Evolutionary conservation across 1,139 yeast genomes (phyloP), one percentile per base, ranked within the genome.

Genomic region (Hyphopichia khmerensis): DNA sequence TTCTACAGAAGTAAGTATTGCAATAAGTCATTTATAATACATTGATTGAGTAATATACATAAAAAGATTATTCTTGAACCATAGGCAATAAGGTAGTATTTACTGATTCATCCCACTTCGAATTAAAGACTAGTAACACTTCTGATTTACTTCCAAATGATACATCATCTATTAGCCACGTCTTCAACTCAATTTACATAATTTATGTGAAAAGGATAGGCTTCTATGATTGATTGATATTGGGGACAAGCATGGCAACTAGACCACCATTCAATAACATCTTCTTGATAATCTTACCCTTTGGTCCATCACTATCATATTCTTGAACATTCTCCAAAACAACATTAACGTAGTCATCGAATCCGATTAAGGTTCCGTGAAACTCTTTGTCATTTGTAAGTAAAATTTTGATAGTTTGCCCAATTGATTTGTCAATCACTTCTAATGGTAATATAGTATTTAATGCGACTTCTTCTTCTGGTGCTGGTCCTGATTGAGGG

Each of bases 311-410:
- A 40, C 50, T 53, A 42, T 69, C 74, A 27, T 54, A 53, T 62
- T 90, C 98, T 8, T 78, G 77, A 30, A 87, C 97, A 54, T 89
- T 84, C 56, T 86, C 87, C 48, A 91, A 75, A 10, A 93, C 96
- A 72, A 91, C 84, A 64, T 93, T 93, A 47, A 93, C 98, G 56
- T 84, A 91, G 63, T 93, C 98, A 62, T 93, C 99, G 62, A 93
- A 91, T 1, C 98, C 99, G 23, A 86, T 79, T 41, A 93, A 72
- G 9, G 84, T 87, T 2, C 99, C 99, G 21, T 79, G 77, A 62
- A 90, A 93, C 62, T 91, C 97, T 48, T 69, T 69, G 50, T 84
- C 81, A 45, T 82, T 79, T 50, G 87, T 82, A 74, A 90, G 75
- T 44, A 91, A 76, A 27, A 91, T 89, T 75, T 88, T 81, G 41